phyloP scores from a whole-genome alignment of 371 early-diverging fungal species.

The Sporodiniella umbellata region DNA sequence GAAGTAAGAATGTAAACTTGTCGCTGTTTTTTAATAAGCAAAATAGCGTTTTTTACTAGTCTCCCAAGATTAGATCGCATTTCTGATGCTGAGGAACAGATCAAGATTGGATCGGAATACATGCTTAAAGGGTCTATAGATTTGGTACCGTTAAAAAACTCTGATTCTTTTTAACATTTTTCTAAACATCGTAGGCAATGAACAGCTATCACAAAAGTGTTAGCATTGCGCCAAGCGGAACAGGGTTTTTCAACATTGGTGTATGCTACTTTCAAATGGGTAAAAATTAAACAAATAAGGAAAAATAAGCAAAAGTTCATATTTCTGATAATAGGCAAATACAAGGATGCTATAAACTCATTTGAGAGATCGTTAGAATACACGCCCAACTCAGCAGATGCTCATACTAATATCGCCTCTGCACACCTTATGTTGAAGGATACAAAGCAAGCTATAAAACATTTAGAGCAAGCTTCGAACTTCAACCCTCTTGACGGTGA shows the following conservation, averaged over 20 bases:
- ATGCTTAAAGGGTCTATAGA: slow-evolving; percentile 43
- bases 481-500: slow-evolving; percentile 72
- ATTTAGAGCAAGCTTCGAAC: slow-evolving; percentile 68
- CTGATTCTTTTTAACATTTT: neutral
- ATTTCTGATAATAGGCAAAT: slow-evolving; percentile 32
- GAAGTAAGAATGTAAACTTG: slow-evolving; percentile 1
- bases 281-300: slow-evolving; percentile 8
- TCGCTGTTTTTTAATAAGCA: too few relatives aligned
- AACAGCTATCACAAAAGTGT: slow-evolving; percentile 47
- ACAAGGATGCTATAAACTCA: slow-evolving; percentile 56
- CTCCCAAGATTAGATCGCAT: slow-evolving; percentile 26
- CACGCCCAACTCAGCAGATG: slow-evolving; percentile 69
- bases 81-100: slow-evolving; percentile 42
- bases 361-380: slow-evolving; percentile 70
- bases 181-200: slow-evolving; percentile 36
- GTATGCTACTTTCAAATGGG: slow-evolving; percentile 75
- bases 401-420: slow-evolving; percentile 83
- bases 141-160: slow-evolving; percentile 20
- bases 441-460: slow-evolving; percentile 58
- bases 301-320: neutral
- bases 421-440: slow-evolving; percentile 64
- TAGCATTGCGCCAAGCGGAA: slow-evolving; percentile 43
- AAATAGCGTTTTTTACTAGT: slow-evolving; percentile 24
- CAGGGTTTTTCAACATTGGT: slow-evolving; percentile 78
- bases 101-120: slow-evolving; percentile 37